Conservation (phyloP, 768 basidiomycete genomes). For the Multifurca ochricompacta region DNA sequence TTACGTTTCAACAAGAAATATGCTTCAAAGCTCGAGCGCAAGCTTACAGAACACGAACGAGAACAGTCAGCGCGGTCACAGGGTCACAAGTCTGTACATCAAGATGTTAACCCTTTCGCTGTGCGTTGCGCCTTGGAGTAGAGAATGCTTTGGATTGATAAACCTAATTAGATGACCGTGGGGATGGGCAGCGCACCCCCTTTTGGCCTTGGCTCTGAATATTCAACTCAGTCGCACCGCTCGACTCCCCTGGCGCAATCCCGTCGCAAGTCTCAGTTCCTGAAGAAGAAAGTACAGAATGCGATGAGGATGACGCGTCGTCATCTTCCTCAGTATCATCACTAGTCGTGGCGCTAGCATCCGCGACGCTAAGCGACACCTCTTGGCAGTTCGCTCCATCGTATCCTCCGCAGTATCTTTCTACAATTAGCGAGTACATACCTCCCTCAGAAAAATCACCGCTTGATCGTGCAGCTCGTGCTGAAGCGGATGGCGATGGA, state of each 20-base stretch:
- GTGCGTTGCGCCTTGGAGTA: constrained; percentile 32
- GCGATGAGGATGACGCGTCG: constrained; percentile 33
- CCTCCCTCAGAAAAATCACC: constrained; percentile 42
- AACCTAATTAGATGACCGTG: constrained; percentile 9
- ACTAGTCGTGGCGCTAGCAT: constrained; percentile 51
- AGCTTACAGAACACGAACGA: constrained; percentile 35
- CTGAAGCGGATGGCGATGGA: constrained; percentile 34
- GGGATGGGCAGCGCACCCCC: constrained; percentile 25
- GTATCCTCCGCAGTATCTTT: constrained; percentile 65
- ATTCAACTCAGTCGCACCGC: constrained; percentile 37
- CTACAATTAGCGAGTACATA: constrained; percentile 66
- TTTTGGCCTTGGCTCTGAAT: constrained; percentile 61
- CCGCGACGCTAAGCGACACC: constrained; percentile 47
- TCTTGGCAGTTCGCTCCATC: constrained; percentile 60
- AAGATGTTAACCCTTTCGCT: constrained; percentile 61
- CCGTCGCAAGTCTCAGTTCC: background rate
- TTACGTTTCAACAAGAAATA: constrained; percentile 65
- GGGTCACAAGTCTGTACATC: constrained; percentile 25
- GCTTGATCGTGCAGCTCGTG: constrained; percentile 32
- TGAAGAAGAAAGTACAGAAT: background rate
- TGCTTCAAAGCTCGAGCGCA: constrained; percentile 62
- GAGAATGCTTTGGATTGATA: background rate
- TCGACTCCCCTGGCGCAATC: background rate
- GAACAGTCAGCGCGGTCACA: constrained; percentile 28
- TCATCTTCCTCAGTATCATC: constrained; percentile 27